Evolutionary conservation across 768 basidiomycete species (phyloP).

Genomic region (Trametes cingulata): DNA sequence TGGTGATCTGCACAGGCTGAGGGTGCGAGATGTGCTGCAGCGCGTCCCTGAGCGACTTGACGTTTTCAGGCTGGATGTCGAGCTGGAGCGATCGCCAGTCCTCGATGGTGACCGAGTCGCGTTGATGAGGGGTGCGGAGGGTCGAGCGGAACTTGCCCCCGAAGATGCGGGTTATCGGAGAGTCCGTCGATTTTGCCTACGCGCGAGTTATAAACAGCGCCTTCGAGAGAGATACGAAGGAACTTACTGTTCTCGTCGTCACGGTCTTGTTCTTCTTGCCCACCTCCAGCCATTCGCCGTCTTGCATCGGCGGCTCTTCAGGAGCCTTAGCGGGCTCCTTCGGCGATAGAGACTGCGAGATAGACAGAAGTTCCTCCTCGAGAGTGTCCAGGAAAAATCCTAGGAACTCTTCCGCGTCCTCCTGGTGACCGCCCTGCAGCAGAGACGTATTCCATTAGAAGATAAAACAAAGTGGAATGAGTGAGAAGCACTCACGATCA

Average conservation of each 20-base stretch:
- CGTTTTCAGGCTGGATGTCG: constrained; percentile 83
- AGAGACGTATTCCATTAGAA: constrained; percentile 14
- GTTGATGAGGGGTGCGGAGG: constrained; percentile 75
- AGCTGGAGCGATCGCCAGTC: constrained; percentile 88
- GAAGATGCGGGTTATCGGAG: constrained; percentile 89
- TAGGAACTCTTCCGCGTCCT: constrained; percentile 98
- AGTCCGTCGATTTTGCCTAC: constrained; percentile 78
- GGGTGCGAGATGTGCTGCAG: constrained; percentile 75
- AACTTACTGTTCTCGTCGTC: constrained; percentile 73
- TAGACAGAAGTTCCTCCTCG: constrained; percentile 82
- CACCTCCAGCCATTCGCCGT: constrained; percentile 90
- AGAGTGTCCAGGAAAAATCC: constrained; percentile 95
- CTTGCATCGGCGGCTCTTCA: constrained; percentile 41
- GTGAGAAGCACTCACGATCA: constrained; percentile 62
- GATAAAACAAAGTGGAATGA: neutral
- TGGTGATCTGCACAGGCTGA: constrained; percentile 75
- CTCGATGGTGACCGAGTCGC: constrained; percentile 86
- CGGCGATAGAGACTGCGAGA: constrained; percentile 54
- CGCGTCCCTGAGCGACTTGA: constrained; percentile 82
- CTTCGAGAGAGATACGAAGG: neutral
- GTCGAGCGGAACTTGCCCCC: constrained; percentile 91
- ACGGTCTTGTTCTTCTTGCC: constrained; percentile 83
- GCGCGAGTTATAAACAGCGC: neutral
- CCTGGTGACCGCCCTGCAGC: constrained; percentile 83
- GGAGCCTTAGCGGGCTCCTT: constrained; percentile 24